Conservation (phyloP, 768 basidiomycete genomes). For the Kwoniella sp. region DNA sequence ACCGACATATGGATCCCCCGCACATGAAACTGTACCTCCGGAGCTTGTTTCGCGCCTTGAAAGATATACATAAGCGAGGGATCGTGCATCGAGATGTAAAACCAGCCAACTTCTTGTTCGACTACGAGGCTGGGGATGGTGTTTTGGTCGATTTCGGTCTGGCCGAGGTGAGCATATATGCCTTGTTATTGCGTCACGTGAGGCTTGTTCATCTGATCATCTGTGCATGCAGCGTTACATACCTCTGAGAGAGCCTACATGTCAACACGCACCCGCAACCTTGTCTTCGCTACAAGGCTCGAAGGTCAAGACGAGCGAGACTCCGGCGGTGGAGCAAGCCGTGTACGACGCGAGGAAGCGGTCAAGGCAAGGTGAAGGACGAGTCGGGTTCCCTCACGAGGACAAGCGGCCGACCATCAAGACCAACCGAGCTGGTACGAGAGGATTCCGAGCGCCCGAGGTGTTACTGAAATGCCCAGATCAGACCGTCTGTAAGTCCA, state of each 20-base stretch:
- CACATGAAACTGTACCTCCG: conserved; percentile 84
- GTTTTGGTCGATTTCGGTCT: conserved; percentile 93
- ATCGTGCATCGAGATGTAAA: conserved; percentile 98
- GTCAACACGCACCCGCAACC: conserved; percentile 75
- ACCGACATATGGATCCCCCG: conserved; percentile 69
- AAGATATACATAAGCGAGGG: conserved; percentile 79
- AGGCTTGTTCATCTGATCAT: background rate
- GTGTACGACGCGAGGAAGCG: conserved; percentile 52
- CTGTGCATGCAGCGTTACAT: conserved; percentile 43
- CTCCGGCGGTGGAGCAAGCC: conserved; percentile 54
- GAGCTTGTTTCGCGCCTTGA: conserved; percentile 84
- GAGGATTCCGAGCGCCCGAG: conserved; percentile 96
- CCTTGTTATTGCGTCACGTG: background rate
- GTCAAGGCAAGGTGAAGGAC: conserved; percentile 43
- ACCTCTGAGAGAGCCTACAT: conserved; percentile 57
- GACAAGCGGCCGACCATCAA: conserved; percentile 68
- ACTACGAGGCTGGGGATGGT: conserved; percentile 78
- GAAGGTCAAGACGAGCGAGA: conserved; percentile 61
- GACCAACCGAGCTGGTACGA: conserved; percentile 93
- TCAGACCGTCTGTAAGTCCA: conserved; percentile 80
- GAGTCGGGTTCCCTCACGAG: conserved; percentile 51
- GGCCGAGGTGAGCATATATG: conserved; percentile 79
- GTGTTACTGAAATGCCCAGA: conserved; percentile 91
- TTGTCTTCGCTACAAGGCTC: conserved; percentile 70
- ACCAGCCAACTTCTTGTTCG: conserved; percentile 94